Conservation (phyloP, 352 stramenopile species). For the Globisporangium nunn region DNA sequence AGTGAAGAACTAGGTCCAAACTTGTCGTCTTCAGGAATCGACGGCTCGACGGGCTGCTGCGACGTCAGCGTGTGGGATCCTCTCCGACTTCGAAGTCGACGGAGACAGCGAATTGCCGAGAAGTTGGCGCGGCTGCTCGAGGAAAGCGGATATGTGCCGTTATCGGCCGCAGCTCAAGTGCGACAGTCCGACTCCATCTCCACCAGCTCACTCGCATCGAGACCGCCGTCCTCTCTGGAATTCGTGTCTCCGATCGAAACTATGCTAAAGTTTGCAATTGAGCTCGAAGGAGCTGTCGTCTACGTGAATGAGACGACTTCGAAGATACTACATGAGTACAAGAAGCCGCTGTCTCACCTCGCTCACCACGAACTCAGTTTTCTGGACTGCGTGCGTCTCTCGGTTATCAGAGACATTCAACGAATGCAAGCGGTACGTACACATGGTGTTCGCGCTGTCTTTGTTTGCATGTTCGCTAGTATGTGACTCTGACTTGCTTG, state of each 20-base stretch:
- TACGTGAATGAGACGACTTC: not conserved
- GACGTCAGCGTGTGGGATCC: not conserved
- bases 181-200: not conserved
- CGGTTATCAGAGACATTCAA: constrained; percentile 18
- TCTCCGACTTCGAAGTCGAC: not conserved
- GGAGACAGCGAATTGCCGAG: not conserved
- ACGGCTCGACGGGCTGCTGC: not conserved
- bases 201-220: not conserved
- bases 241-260: constrained; percentile 3
- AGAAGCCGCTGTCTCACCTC: constrained; percentile 22
- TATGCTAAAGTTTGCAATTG: constrained; percentile 2
- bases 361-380: constrained; percentile 14
- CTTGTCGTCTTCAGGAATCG: not conserved
- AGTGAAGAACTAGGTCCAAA: not conserved
- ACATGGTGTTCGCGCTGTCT: not conserved
- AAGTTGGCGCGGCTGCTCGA: constrained; percentile 6
- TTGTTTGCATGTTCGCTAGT: not conserved
- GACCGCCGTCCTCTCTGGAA: not conserved
- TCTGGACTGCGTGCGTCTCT: constrained; percentile 13
- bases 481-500: not conserved
- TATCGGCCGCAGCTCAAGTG: not conserved
- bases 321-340: constrained; percentile 8
- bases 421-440: constrained; percentile 19
- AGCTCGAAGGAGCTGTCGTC: constrained; percentile 6
- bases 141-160: not conserved